Percentiles rank a stretch among this genome's conserved stretches.
These are phyloP conservation scores for Euphorbia tirucalli DNA, from an alignment of 345 rosid genomes.

Conservation along the genomic window DNA sequence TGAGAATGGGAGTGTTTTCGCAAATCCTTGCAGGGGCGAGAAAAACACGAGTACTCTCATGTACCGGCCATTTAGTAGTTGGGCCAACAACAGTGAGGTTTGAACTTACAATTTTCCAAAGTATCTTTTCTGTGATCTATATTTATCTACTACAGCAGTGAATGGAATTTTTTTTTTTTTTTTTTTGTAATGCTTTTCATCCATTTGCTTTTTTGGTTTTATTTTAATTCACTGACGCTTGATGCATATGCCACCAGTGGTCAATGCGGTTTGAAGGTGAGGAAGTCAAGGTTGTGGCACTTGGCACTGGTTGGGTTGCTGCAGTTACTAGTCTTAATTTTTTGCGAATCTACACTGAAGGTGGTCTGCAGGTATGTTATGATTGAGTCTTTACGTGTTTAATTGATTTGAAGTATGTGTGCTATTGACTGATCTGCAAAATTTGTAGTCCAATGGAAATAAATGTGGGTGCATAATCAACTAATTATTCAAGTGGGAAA, in stretches of 20 bases:
- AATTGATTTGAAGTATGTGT: neutral
- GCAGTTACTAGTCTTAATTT: slow-evolving; percentile 87
- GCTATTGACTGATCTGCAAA: neutral
- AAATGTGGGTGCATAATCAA: neutral
- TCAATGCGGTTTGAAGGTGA: slow-evolving; percentile 97
- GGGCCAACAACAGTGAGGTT: slow-evolving; percentile 95
- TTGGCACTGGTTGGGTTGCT: slow-evolving; percentile 90
- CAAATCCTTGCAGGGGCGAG: slow-evolving; percentile 90
- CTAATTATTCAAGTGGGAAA: neutral
- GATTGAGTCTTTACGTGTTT: neutral
- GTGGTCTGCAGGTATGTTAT: slow-evolving; percentile 84
- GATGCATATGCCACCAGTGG: slow-evolving; percentile 56
- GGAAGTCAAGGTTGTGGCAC: slow-evolving; percentile 88
- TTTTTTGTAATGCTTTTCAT: no score
- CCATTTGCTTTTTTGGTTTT: neutral
- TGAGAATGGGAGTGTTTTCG: slow-evolving; percentile 89
- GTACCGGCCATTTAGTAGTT: slow-evolving; percentile 85
- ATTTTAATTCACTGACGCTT: slow-evolving; percentile 27
- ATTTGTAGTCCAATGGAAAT: neutral
- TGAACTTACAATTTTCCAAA: slow-evolving; percentile 19
- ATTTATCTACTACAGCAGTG: slow-evolving; percentile 3
- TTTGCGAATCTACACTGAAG: slow-evolving; percentile 80
- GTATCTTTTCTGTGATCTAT: neutral
- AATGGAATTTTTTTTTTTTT: no score
- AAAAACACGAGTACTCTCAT: slow-evolving; percentile 89